Base-by-base conservation (phyloP, 1,139 yeast genomes). In the Yamadazyma buinensis region DNA sequence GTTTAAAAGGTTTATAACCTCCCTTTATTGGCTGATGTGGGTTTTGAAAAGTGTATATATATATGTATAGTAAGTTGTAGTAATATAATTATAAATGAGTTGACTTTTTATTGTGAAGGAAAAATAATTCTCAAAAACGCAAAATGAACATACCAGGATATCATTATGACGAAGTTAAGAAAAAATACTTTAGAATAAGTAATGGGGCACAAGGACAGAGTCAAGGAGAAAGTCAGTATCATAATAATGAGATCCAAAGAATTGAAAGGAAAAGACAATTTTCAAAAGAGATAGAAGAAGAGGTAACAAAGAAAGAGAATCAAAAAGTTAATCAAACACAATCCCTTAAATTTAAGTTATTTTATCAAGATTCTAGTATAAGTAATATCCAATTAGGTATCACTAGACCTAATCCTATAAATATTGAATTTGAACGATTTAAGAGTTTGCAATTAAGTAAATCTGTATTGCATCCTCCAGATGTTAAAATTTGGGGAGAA, bases 171-270 rank as follows among this genome's bases (percentile, higher is more conserved):
- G 59, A 54, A 28, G 60, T 48, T 28, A 59, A 57, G 34, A 60
- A 58, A 15, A 56, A 66, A 36, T 75, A 74, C 47, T 75, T 75
- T 54, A 69, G 66, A 36, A 57, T 72, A 11, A 51, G 54, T 31
- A 70, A 61, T 39, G 75, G 75, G 1, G 22, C 31, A 7, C 6
- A 13, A 20, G 9, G 21, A 10, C 25, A n/a, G n/a, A n/a, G n/a
- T n/a, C n/a, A n/a, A n/a, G 19, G 19, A 17, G 7, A 17, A 5
- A 5, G 21, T 10, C 26, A 12, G 23, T 51, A 38, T 32, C 71
- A 64, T 39, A 68, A 67, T 40, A 65, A 56, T 37, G 32, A 52
- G 1, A 51, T 63, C 9, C 67, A 59, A 38, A 52, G 55, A 9
- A 45, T 59, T 39, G 49, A 56, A 43, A 41, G 75, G 41, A 45